phyloP scores from a whole-genome alignment of 306 rosid species.

The Prunus kanzakura region DNA sequence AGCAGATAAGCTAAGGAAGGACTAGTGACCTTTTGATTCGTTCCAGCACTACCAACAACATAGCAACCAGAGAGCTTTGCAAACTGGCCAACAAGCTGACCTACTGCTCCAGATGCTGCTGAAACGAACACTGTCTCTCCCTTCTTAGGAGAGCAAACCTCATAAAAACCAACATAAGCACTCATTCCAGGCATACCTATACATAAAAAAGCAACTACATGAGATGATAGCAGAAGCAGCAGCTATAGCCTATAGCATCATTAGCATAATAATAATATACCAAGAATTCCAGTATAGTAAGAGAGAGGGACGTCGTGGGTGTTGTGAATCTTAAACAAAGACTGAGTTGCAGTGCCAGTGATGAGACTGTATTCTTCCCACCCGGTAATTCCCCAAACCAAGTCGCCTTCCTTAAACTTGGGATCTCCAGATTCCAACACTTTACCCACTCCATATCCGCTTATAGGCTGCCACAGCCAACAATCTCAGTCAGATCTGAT shows the following conservation, averaged over 20 bases:
- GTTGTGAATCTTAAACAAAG: too few species aligned
- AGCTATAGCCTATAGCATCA: too few species aligned
- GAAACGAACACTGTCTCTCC: slow-evolving; percentile 32
- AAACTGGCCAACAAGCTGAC: slow-evolving; percentile 41
- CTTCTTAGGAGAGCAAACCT: slow-evolving; percentile 28
- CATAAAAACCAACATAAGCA: slow-evolving; percentile 30
- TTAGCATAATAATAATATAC: too few species aligned
- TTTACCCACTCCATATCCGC: slow-evolving; percentile 45
- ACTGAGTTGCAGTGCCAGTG: slow-evolving; percentile 5
- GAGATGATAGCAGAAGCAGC: neutral
- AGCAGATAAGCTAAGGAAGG: too few species aligned
- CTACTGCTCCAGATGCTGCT: slow-evolving; percentile 43
- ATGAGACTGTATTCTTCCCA: slow-evolving; percentile 63
- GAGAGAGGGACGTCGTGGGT: too few species aligned
- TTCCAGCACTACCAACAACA: slow-evolving; percentile 45
- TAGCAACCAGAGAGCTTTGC: slow-evolving; percentile 35
- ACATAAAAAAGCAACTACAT: neutral
- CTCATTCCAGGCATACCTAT: slow-evolving; percentile 41
- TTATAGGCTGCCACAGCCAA: slow-evolving; percentile 24
- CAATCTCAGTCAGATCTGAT: too few species aligned
- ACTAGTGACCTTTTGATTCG: slow-evolving; percentile 22
- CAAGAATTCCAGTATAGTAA: too few species aligned
- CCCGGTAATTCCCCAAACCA: slow-evolving; percentile 54
- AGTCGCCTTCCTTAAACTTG: slow-evolving; percentile 46
- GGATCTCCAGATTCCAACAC: slow-evolving; percentile 59